Evolutionary conservation across 2,329 filamentous ascomycete species (phyloP), one percentile per base, ranked within the genome.

Genomic region (Pseudogymnoascus sp.): DNA sequence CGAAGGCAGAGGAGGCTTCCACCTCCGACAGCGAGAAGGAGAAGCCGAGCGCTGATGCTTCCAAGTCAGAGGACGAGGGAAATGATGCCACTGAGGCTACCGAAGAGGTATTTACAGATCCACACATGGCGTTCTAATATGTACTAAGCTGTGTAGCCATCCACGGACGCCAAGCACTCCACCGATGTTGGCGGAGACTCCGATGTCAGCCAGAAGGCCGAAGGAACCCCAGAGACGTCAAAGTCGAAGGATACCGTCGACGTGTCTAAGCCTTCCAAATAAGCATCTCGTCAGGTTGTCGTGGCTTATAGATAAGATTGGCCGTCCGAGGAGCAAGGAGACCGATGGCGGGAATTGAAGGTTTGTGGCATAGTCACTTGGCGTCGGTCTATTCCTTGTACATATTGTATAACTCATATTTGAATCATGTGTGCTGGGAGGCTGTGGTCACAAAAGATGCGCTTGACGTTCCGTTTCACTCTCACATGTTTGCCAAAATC

Each of bases 121-220:
- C 22, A 64, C 32, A 59, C 57, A 30, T 66, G 62, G 58, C 62
- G 63, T 66, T 69, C 65, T 61, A 30, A 58, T 30, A 16, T 58
- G 32, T 58, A 41, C 32, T 41, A 22, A 58, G 5, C 8, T 25
- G n/a, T 54, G 14, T 32, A 62, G 67, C 69, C 74, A 60, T 84
- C 80, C 66, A 74, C 74, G 14, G 76, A 81, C 58, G 82, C 81
- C 5, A 74, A 76, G 60, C 78, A 84, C 70, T 76, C 78, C 28
- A 74, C 73, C 25, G 69, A 76, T 59, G 73, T 75, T 63, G 72
- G 74, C 62, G 71, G 74, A 41, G 71, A 77, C 58, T 67, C 74
- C 5, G 74, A 74, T 35, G 80, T 80, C 74, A 81, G 77, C 69
- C 78, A 77, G 68, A 85, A 85, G 74, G 72, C 74, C n/a, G 81